These are phyloP conservation scores for Fragaria nilgerrensis DNA, from an alignment of 306 rosid genomes.

Conservation along the genomic window DNA sequence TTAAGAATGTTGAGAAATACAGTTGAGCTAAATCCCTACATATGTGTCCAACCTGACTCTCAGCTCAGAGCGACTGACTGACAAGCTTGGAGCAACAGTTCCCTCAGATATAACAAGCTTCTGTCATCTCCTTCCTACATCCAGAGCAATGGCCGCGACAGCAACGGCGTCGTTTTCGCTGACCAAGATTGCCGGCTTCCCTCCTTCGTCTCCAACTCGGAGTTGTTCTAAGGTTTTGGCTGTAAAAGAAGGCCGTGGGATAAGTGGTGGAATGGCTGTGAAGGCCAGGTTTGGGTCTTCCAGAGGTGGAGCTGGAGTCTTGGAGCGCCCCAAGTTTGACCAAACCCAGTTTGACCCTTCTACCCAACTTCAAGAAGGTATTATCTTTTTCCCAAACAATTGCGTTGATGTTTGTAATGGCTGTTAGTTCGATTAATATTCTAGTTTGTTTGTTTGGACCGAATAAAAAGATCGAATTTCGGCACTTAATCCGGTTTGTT, in stretches of 20 bases:
- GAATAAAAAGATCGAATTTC: background rate
- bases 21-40: background rate
- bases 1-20: background rate
- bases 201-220: background rate
- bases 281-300: slow-evolving; percentile 28
- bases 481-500: background rate
- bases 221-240: slow-evolving; percentile 2
- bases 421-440: background rate
- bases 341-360: slow-evolving; percentile 20
- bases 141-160: slow-evolving; percentile 2
- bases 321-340: slow-evolving; percentile 28
- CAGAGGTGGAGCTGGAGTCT: slow-evolving; percentile 23
- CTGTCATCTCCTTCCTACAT: background rate
- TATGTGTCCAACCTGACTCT: background rate
- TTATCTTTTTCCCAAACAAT: background rate
- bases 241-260: background rate
- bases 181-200: background rate
- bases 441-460: background rate
- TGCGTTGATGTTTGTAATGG: background rate
- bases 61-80: background rate
- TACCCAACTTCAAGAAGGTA: slow-evolving; percentile 21
- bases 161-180: background rate
- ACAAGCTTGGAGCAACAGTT: background rate
- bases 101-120: background rate
- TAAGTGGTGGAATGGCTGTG: slow-evolving; percentile 6